Conservation (phyloP, 495 filamentous ascomycete genomes). For the Jackrogersella minutella region DNA sequence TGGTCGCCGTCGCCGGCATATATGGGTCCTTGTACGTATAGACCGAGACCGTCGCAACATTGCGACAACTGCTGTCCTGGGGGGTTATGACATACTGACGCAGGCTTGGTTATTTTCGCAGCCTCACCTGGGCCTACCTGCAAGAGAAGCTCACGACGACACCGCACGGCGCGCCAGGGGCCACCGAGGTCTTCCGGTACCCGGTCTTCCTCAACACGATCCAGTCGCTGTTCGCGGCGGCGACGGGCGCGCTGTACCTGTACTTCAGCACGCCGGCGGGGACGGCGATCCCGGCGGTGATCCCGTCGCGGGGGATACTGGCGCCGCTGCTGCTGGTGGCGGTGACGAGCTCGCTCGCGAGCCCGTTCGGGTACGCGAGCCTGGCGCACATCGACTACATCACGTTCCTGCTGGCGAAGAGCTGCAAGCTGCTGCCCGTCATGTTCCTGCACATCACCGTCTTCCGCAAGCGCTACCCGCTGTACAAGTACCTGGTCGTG, state of each 20-base stretch:
- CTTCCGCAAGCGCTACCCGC: slow-evolving; percentile 87
- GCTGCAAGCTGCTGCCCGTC: slow-evolving; percentile 95
- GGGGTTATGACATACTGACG: too few relatives aligned
- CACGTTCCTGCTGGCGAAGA: slow-evolving; percentile 97
- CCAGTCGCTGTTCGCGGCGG: slow-evolving; percentile 87
- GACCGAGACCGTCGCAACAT: background rate
- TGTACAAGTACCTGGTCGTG: slow-evolving; percentile 97
- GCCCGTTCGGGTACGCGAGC: slow-evolving; percentile 93
- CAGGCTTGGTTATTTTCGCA: too few relatives aligned
- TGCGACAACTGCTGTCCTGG: too few relatives aligned
- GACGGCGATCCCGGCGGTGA: slow-evolving; percentile 66
- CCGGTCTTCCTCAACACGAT: slow-evolving; percentile 95
- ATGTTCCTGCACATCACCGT: slow-evolving; percentile 96
- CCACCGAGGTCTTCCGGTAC: slow-evolving; percentile 82
- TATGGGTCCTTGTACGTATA: slow-evolving; percentile 89
- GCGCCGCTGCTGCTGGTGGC: slow-evolving; percentile 85
- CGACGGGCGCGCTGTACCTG: slow-evolving; percentile 84
- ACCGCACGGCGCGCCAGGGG: slow-evolving; percentile 69
- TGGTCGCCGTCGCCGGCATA: slow-evolving; percentile 90
- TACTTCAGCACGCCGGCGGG: slow-evolving; percentile 65
- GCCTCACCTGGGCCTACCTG: slow-evolving; percentile 92
- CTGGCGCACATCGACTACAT: slow-evolving; percentile 98
- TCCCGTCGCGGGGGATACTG: slow-evolving; percentile 77
- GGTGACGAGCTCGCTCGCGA: slow-evolving; percentile 84
- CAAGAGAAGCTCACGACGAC: slow-evolving; percentile 98